Conservation (phyloP, 139 green algal genomes). For the Chlorella sp. region DNA sequence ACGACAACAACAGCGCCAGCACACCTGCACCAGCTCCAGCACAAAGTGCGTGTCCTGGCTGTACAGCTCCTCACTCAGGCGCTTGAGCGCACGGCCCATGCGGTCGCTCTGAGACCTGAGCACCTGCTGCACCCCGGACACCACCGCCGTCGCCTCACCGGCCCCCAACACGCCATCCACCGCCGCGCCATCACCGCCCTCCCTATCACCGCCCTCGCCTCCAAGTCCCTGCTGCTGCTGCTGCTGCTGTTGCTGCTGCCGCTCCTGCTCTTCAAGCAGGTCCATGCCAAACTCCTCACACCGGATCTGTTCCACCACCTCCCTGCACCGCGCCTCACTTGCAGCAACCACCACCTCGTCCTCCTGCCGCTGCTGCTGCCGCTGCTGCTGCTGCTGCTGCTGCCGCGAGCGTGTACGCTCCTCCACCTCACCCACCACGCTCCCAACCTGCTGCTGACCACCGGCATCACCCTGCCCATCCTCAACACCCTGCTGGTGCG, state of each 20-base stretch:
- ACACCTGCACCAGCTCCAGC: slow-evolving; percentile 47
- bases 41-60: slow-evolving; percentile 48
- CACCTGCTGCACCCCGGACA: slow-evolving; percentile 17
- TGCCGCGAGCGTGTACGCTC: background rate
- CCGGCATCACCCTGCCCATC: too few relatives aligned
- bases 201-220: background rate
- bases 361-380: background rate
- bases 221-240: background rate
- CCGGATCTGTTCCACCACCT: too few relatives aligned
- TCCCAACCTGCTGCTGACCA: too few relatives aligned
- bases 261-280: background rate
- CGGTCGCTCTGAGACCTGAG: too few relatives aligned
- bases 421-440: too few relatives aligned
- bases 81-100: slow-evolving; percentile 34
- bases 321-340: too few relatives aligned
- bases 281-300: too few relatives aligned
- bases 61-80: slow-evolving; percentile 46
- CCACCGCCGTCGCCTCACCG: background rate
- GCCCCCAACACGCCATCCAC: background rate
- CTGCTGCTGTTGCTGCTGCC: background rate
- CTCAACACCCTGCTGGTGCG: too few relatives aligned
- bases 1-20: background rate
- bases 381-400: slow-evolving; percentile 2
- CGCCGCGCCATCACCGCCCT: background rate
- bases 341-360: too few relatives aligned